These are phyloP conservation scores for Micractinium sp. DNA, from an alignment of 139 green algal genomes.

Conservation along the genomic window DNA sequence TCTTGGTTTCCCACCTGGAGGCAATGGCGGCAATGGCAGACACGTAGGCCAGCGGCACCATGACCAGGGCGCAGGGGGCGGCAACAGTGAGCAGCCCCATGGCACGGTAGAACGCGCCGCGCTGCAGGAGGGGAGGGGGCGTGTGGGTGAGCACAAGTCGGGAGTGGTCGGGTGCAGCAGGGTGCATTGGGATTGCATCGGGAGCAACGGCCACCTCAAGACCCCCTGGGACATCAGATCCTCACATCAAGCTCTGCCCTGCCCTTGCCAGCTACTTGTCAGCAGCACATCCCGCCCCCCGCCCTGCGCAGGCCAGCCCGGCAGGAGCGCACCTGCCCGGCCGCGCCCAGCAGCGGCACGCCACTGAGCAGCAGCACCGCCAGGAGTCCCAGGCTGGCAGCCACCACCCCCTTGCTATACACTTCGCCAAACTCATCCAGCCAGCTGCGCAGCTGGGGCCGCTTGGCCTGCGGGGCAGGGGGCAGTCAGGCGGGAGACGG, in stretches of 20 bases:
- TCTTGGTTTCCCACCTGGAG: conserved; percentile 45
- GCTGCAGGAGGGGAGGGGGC: conserved; percentile 24
- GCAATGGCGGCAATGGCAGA: conserved; percentile 82
- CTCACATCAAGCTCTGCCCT: not conserved
- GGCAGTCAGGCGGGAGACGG: not conserved
- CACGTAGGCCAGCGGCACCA: conserved; percentile 90
- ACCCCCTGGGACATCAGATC: no score
- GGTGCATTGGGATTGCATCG: not conserved
- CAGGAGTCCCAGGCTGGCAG: conserved; percentile 46
- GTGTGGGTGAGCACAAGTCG: not conserved
- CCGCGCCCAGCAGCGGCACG: conserved; percentile 64
- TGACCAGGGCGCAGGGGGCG: conserved; percentile 86
- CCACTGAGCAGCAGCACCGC: conserved; percentile 54
- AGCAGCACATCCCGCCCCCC: not conserved
- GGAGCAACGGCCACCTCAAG: conserved; percentile 30
- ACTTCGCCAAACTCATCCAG: conserved; percentile 71
- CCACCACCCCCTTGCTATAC: conserved; percentile 79
- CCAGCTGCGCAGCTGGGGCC: conserved; percentile 65
- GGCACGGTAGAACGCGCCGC: conserved; percentile 82
- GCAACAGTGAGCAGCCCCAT: conserved; percentile 84
- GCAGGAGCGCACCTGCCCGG: conserved; percentile 3
- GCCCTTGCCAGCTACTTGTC: no score
- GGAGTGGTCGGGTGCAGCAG: not conserved
- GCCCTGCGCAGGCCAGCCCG: not conserved
- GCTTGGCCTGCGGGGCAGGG: conserved; percentile 47